Evolutionary conservation across 2,329 filamentous ascomycete genomes (phyloP).

Genomic region (Trichoderma harzianum): DNA sequence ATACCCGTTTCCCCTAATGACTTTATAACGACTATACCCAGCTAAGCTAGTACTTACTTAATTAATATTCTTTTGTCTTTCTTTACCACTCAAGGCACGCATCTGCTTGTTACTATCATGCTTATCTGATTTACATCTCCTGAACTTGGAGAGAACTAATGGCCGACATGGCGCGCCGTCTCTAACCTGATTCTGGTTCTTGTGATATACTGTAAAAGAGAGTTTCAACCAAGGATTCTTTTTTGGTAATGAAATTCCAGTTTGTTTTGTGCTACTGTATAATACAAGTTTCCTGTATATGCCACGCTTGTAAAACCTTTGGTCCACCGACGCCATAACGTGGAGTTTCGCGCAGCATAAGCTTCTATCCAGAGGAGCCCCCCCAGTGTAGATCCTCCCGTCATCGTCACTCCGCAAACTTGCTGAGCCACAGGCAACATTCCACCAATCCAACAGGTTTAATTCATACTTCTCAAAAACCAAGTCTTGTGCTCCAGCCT

Average conservation of each 20-base stretch:
- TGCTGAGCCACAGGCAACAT: not conserved
- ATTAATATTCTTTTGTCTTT: not conserved
- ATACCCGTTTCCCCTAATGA: not conserved
- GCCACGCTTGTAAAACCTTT: not conserved
- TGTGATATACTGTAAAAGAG: not conserved
- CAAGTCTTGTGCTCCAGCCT: not conserved
- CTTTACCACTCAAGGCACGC: not conserved
- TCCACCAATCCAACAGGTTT: not conserved
- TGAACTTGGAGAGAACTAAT: not conserved
- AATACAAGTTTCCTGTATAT: not conserved
- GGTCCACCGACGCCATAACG: not conserved
- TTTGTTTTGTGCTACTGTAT: not conserved
- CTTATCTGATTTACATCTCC: not conserved
- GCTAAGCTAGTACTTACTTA: slow-evolving; percentile 3
- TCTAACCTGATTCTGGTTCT: not conserved
- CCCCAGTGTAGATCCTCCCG: not conserved
- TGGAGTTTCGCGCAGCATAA: not conserved
- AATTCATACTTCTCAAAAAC: not conserved
- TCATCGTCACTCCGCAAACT: not conserved
- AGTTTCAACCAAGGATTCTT: not conserved
- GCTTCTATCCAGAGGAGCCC: not conserved
- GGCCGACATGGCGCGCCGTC: not conserved
- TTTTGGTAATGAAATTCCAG: not conserved
- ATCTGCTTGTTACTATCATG: not conserved
- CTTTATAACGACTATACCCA: slow-evolving; percentile 9